These are phyloP conservation scores for Tetrapisispora namnaoensis DNA, from an alignment of 805 yeast species.

Conservation along the genomic window DNA sequence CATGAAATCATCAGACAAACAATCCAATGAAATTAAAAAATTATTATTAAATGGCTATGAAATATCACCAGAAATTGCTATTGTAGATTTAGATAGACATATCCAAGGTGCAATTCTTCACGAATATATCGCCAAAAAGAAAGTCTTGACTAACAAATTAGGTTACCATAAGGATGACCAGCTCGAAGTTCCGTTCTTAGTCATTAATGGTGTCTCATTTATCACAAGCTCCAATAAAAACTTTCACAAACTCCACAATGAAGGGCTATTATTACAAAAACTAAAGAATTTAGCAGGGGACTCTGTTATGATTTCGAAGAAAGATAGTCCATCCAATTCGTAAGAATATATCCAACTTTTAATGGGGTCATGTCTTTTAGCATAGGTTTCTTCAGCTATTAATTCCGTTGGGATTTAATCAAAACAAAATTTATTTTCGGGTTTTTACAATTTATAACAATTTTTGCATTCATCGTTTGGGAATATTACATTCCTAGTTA, in stretches of 20 bases:
- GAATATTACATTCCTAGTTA: not conserved
- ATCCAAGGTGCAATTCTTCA: constrained; percentile 64
- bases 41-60: constrained; percentile 53
- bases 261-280: constrained; percentile 11
- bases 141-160: constrained; percentile 3
- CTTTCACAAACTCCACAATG: constrained; percentile 10
- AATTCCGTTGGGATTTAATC: not conserved
- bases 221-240: constrained; percentile 11
- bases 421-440: too few species aligned
- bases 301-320: constrained; percentile 14
- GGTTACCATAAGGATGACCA: not conserved
- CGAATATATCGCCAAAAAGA: constrained; percentile 36
- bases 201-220: constrained; percentile 20
- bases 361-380: too few species aligned
- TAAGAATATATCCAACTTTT: constrained; percentile 1
- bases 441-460: not conserved
- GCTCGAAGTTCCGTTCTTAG: constrained; percentile 16
- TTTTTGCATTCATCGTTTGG: not conserved
- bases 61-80: constrained; percentile 58
- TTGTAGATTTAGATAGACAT: constrained; percentile 77
- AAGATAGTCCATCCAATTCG: constrained; percentile 20
- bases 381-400: not conserved
- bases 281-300: constrained; percentile 14
- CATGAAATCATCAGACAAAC: constrained; percentile 48
- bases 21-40: constrained; percentile 55